Evolutionary conservation across 2,329 filamentous ascomycete genomes (phyloP).

Genomic region (Ophiocordyceps australis): DNA sequence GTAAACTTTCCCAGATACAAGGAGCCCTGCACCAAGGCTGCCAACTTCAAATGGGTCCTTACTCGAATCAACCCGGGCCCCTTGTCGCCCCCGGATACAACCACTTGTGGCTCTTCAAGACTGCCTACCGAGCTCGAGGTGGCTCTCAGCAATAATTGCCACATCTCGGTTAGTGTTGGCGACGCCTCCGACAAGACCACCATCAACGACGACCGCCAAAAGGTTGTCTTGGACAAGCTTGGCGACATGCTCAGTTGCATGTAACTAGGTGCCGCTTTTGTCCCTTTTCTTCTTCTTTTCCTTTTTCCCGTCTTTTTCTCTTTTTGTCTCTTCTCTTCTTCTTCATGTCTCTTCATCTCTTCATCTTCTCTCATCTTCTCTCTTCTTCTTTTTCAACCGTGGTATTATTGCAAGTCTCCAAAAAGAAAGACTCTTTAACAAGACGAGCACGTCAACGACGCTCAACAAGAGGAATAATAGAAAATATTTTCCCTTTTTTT

Average conservation of each 20-base stretch:
- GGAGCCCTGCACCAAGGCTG: conserved; percentile 27
- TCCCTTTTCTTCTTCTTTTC: neutral
- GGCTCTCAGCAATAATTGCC: conserved; percentile 31
- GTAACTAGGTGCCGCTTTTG: neutral
- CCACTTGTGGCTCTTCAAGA: conserved; percentile 32
- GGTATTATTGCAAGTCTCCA: too few relatives aligned
- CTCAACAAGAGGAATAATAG: too few relatives aligned
- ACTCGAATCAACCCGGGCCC: conserved; percentile 40
- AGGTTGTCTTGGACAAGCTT: conserved; percentile 12
- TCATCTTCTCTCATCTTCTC: too few relatives aligned
- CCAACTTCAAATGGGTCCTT: conserved; percentile 45
- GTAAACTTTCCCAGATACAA: conserved; percentile 46
- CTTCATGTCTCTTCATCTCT: too few relatives aligned
- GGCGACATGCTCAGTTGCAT: conserved; percentile 2
- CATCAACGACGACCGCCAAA: conserved; percentile 11
- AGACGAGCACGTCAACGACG: too few relatives aligned
- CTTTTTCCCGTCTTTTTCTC: neutral
- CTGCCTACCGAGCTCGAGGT: conserved; percentile 43
- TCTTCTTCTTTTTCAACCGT: too few relatives aligned
- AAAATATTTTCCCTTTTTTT: too few relatives aligned
- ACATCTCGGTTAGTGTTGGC: conserved; percentile 44
- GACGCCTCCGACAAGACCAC: conserved; percentile 42
- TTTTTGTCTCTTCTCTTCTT: too few relatives aligned
- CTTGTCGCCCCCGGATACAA: conserved; percentile 32
- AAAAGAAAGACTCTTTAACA: too few relatives aligned